Base-by-base conservation (phyloP, 495 filamentous ascomycete species). In the Hypoxylon rickii region DNA sequence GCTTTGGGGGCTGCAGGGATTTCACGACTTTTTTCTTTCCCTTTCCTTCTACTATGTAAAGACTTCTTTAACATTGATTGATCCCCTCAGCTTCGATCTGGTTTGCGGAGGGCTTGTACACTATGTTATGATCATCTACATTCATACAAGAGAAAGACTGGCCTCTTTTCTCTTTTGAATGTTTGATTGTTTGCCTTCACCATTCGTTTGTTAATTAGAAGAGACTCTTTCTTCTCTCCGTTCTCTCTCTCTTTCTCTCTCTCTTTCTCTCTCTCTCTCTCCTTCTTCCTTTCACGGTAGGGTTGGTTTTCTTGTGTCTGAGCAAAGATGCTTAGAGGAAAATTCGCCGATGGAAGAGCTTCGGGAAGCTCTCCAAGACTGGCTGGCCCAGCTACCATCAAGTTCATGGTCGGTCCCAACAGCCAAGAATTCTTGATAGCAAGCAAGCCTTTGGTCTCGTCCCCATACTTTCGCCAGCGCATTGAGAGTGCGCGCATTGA, bases 361-460 rank as follows among this genome's bases (percentile, higher is more conserved):
- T 47, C 58, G 13, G 37, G 45, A 38, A 45, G 38, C 45, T 34
- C 38, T 22, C 45, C 44, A 41, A 72, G 60, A 13, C 40, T 65
- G 15, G 44, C 54, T 33, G 70, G 69, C 21, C 56, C 55, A 34
- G 70, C 75, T 15, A 64, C 55, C 5, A 70, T 77, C 17, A 72
- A 52, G 29, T 65, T 79, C 12, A 41, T 78, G 32, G 73, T 79
- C 31, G 76, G 76, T 1, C 58, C 70, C 6, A 61, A 76, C 32
- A 63, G 68, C 51, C 63, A 67, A 6, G 71, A 76, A 37, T 79
- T 78, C 46, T 47, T 52, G 7, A 64, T 79, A 12, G 69, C 73
- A 41, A 63, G 65, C 41, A 67, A 74, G 43, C 66, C 76, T 20
- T 67, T 79, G 20, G 60, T 64, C 42, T 74, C 73, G 46, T 66